These are phyloP conservation scores for Cystoderma amianthinum DNA, from an alignment of 768 basidiomycete species.

Conservation along the genomic window DNA sequence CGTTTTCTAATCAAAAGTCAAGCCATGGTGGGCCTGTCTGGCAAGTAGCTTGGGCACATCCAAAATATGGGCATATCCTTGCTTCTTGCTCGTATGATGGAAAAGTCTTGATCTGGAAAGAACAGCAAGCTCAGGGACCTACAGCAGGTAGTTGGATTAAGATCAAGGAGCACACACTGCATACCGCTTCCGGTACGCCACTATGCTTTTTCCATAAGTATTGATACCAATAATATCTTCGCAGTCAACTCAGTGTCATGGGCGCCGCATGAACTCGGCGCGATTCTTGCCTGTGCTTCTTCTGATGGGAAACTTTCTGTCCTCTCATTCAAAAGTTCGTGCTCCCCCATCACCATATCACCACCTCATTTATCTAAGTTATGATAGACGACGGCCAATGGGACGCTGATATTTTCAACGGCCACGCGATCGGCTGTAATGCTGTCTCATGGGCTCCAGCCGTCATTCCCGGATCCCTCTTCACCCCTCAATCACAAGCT, in stretches of 20 bases:
- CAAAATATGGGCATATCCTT: slow-evolving; percentile 93
- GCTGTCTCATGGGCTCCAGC: slow-evolving; percentile 98
- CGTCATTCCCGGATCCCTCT: slow-evolving; percentile 77
- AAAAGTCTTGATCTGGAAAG: slow-evolving; percentile 97
- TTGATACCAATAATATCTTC: not conserved
- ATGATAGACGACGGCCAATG: slow-evolving; percentile 88
- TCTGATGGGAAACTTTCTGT: slow-evolving; percentile 97
- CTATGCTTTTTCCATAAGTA: not conserved
- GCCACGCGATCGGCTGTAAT: slow-evolving; percentile 94
- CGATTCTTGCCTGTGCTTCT: slow-evolving; percentile 93
- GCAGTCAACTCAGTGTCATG: slow-evolving; percentile 95
- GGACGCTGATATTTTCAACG: slow-evolving; percentile 92
- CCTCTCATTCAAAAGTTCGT: slow-evolving; percentile 89
- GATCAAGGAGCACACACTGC: slow-evolving; percentile 92
- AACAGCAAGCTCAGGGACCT: slow-evolving; percentile 58
- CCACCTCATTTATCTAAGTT: not conserved
- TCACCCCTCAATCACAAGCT: slow-evolving; percentile 50
- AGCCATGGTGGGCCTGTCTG: slow-evolving; percentile 98
- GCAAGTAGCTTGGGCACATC: slow-evolving; percentile 98
- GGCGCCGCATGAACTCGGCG: slow-evolving; percentile 98
- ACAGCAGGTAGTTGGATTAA: slow-evolving; percentile 74
- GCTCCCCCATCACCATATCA: not conserved
- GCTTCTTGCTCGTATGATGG: slow-evolving; percentile 99
- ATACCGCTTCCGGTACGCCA: slow-evolving; percentile 85
- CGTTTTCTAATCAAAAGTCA: not conserved